Evolutionary conservation across 768 basidiomycete species (phyloP), one percentile per base, ranked within the genome.

Genomic region (Russula earlei): DNA sequence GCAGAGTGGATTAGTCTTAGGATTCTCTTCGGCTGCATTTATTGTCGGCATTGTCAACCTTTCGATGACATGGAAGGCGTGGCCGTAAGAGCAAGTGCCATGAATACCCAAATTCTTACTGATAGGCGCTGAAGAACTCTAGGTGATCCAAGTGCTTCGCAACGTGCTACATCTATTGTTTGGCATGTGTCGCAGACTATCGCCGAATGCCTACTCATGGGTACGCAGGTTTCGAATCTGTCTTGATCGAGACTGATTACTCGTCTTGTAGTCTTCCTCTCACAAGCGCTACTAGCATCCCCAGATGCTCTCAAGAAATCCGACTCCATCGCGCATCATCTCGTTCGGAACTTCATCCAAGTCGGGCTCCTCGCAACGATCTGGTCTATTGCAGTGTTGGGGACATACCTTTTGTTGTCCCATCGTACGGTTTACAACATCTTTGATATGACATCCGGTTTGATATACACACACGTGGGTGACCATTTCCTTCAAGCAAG

Each of bases 401-500:
- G 34, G 12, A 36, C 34, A 12, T 36, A 15, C 5, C 14, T 36
- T 12, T 36, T 36, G 14, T 7, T 36, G 34, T 12, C 34, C 4
- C 34, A 3, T 12, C 10, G 4, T 15, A 36, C 7, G 14, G 34
- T 36, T 36, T 36, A 36, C 34, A 36, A 9, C 10, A 36, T 36
- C 34, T 36, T 36, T 11, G 7, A 36, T 36, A 12, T 12, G 34
- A 36, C 34, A 15, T 36, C 34, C 14, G 34, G 34, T 36, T 36
- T 12, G 5, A 42, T 42, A 42, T 52, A 52, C 43, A 52, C 52
- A 3, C 52, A 52, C 42, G 52, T 52, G 42, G 34, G 33, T 44
- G 11, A 9, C 17, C 7, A 20, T 33, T n/a, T 22, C 12, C 24
- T 52, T 31, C 31, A 29, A 41, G 14, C 14, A 3, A 43, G 14